These are phyloP conservation scores for Telopea speciosissima DNA, from an alignment of 177 flowering plant species.

Conservation along the genomic window DNA sequence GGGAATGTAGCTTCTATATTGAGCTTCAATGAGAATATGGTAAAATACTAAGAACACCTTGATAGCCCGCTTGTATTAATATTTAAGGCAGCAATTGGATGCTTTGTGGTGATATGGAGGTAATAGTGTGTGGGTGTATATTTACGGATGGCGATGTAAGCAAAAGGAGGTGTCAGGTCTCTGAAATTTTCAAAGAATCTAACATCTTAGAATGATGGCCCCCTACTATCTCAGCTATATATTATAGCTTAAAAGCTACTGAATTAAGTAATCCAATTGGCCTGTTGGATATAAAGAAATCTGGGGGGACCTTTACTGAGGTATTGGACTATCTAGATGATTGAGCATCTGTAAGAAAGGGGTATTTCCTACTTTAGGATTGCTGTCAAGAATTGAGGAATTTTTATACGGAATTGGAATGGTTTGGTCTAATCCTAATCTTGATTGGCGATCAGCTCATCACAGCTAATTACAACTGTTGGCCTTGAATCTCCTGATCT, in stretches of 20 bases:
- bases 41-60: conserved; percentile 3
- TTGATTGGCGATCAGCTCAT: too few species aligned
- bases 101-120: background rate
- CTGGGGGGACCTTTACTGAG: background rate
- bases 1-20: conserved; percentile 97
- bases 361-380: too few species aligned
- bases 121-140: background rate
- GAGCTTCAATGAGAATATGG: conserved; percentile 68
- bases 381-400: background rate
- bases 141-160: background rate
- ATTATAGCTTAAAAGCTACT: too few species aligned
- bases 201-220: background rate
- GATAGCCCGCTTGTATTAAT: background rate
- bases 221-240: background rate
- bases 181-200: too few species aligned
- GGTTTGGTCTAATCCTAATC: background rate
- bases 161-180: background rate
- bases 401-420: background rate
- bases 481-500: too few species aligned
- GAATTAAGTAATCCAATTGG: background rate
- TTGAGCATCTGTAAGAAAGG: background rate
- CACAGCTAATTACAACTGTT: too few species aligned
- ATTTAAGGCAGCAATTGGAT: too few species aligned
- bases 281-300: background rate
- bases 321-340: conserved; percentile 1